Conservation (phyloP, 768 basidiomycete genomes). For the Boletus reticulatus region DNA sequence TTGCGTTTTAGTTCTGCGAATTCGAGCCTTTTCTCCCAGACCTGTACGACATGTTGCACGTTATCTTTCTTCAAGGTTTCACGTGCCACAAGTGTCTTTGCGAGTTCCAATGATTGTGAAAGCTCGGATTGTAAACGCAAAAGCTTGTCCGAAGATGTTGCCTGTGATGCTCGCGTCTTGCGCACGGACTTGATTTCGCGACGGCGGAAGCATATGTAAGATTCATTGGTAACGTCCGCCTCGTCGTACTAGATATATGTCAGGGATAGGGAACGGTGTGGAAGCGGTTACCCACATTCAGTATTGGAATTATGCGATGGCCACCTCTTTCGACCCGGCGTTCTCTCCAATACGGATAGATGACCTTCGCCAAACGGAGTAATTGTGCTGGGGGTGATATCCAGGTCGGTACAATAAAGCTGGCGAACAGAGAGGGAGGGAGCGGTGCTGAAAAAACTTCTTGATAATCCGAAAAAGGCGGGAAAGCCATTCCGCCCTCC, state of each 20-base stretch:
- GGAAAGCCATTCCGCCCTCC: slow-evolving; percentile 66
- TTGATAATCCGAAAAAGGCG: slow-evolving; percentile 71
- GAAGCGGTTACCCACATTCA: slow-evolving; percentile 63
- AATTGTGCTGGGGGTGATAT: slow-evolving; percentile 63
- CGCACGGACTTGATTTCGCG: slow-evolving; percentile 92
- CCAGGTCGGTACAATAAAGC: slow-evolving; percentile 64
- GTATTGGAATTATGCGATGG: slow-evolving; percentile 77
- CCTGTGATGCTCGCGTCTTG: slow-evolving; percentile 91
- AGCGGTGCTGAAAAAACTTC: slow-evolving; percentile 62
- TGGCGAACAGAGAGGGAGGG: slow-evolving; percentile 62
- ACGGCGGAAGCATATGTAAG: slow-evolving; percentile 95
- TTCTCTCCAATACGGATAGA: slow-evolving; percentile 91
- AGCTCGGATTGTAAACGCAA: slow-evolving; percentile 79
- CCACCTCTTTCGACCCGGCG: slow-evolving; percentile 79
- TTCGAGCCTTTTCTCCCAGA: slow-evolving; percentile 79
- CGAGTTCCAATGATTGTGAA: slow-evolving; percentile 66
- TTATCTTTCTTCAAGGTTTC: slow-evolving; percentile 74
- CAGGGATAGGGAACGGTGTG: background rate
- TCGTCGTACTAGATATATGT: slow-evolving; percentile 67
- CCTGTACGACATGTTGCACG: slow-evolving; percentile 52
- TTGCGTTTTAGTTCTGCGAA: slow-evolving; percentile 81
- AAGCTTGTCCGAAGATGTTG: slow-evolving; percentile 86
- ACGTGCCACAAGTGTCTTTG: slow-evolving; percentile 62
- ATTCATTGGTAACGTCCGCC: slow-evolving; percentile 84
- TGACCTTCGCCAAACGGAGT: slow-evolving; percentile 62